Base-by-base conservation (phyloP, 257 asterid species). In the Pogostemon cablin region DNA sequence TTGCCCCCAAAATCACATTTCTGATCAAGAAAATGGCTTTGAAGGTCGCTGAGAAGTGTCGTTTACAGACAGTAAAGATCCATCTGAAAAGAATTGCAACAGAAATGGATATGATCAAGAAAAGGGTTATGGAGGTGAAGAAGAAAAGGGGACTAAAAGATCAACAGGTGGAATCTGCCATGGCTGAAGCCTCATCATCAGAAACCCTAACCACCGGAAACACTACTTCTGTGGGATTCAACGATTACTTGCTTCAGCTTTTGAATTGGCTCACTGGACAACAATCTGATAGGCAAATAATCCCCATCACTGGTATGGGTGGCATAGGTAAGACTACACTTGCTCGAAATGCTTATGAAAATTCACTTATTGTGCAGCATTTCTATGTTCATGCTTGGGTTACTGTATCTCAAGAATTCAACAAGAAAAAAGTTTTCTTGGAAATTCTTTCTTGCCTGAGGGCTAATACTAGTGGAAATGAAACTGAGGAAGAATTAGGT, bases 241-340 rank as follows among this genome's bases (percentile, higher is more conserved):
- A 64, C 9, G 53, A n/a, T 3, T 3, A 64, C 25, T 64, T 44
- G 56, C 11, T 10, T 43, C 42, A 46, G 11, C 37, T 64, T 9
- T 17, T 9, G 69, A 42, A 25, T 7, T 11, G 17, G 54, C 55
- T 64, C 12, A 20, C 41, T 17, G 55, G 69, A 25, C 42, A 25
- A 8, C 4, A 25, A 7, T 12, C 53, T 8, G 4, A 9, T 62
- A 17, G 20, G 3, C 32, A 60, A 12, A 41, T 62, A 12, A 42
- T 62, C 15, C 5, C 53, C 4, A 42, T 62, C 4, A 46, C 44
- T 0, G 68, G 68, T 2, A 62, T 62, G 68, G 68, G 68, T 1
- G 68, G 68, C 0, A 62, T 41, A 8, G 68, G 68, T 62, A 62
- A 62, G 68, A 62, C 68, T 15, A 62, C 68, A 3, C 68, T 62